These are phyloP conservation scores for Fusarium heterosporum DNA, from an alignment of 2,329 filamentous ascomycete species.

Conservation along the genomic window DNA sequence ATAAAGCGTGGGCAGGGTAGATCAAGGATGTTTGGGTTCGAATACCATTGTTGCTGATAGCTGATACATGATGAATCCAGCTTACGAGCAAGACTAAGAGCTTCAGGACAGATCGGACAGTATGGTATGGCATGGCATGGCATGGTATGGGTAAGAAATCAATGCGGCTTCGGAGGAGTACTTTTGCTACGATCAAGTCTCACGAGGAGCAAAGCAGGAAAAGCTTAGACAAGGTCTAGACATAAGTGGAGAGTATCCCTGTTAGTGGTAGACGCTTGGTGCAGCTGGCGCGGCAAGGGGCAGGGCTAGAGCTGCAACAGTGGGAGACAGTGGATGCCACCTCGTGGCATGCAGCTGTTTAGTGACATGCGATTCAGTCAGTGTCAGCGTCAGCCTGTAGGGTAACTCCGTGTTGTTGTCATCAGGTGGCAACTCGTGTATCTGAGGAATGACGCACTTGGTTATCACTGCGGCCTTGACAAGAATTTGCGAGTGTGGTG, in stretches of 20 bases:
- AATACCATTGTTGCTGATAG: not conserved
- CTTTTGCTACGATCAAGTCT: slow-evolving; percentile 5
- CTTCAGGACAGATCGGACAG: slow-evolving; percentile 25
- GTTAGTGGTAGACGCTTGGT: slow-evolving; percentile 35
- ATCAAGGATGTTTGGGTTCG: not conserved
- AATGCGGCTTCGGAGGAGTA: slow-evolving; percentile 31
- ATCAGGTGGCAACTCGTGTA: slow-evolving; percentile 18
- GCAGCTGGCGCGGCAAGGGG: slow-evolving; percentile 43
- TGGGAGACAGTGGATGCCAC: slow-evolving; percentile 37
- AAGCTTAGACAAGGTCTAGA: slow-evolving; percentile 36
- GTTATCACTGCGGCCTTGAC: not conserved
- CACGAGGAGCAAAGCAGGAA: slow-evolving; percentile 12
- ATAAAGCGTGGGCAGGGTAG: slow-evolving; percentile 12
- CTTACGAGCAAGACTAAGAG: not conserved
- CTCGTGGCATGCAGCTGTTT: slow-evolving; percentile 40
- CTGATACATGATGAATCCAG: not conserved
- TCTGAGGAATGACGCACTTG: slow-evolving; percentile 20
- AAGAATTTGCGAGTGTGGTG: slow-evolving; percentile 1
- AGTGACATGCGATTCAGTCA: slow-evolving; percentile 12
- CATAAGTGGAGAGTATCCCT: slow-evolving; percentile 38
- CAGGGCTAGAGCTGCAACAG: slow-evolving; percentile 41
- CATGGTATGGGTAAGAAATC: slow-evolving; percentile 27
- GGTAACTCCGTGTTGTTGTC: slow-evolving; percentile 30
- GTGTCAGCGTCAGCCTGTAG: slow-evolving; percentile 22
- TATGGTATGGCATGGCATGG: slow-evolving; percentile 8